phyloP scores from a whole-genome alignment of 768 basidiomycete genomes.

The Psilocybe azurescens region DNA sequence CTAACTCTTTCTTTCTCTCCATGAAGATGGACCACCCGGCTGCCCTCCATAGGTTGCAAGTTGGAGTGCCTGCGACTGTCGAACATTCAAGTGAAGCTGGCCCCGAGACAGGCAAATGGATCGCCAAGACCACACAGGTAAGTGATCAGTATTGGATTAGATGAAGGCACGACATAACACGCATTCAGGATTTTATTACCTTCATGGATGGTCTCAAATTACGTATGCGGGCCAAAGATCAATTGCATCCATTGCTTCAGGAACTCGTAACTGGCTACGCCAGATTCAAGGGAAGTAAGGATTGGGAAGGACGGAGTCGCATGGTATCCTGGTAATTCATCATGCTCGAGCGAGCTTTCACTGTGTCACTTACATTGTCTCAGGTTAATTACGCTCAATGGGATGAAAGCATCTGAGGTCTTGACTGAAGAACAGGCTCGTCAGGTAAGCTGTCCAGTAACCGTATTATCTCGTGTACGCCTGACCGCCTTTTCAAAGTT shows the following conservation, averaged over 20 bases:
- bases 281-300: conserved; percentile 91
- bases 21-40: conserved; percentile 68
- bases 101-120: conserved; percentile 94
- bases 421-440: conserved; percentile 94
- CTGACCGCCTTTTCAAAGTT: conserved; percentile 51
- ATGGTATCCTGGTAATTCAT: conserved; percentile 87
- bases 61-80: conserved; percentile 95
- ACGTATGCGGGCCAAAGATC: conserved; percentile 94
- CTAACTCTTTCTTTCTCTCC: neutral
- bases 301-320: conserved; percentile 94
- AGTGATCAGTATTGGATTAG: conserved; percentile 8
- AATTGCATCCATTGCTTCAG: conserved; percentile 91
- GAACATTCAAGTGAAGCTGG: conserved; percentile 95
- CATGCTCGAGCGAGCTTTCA: neutral
- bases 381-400: conserved; percentile 96
- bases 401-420: conserved; percentile 96
- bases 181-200: conserved; percentile 87
- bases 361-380: neutral
- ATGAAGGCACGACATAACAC: neutral
- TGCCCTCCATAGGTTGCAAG: conserved; percentile 85
- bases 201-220: conserved; percentile 98
- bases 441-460: conserved; percentile 57
- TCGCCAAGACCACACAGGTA: conserved; percentile 97
- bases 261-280: conserved; percentile 96
- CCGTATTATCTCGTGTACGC: neutral